Conservation (phyloP, 2,329 filamentous ascomycete genomes). For the Pseudogymnoascus sp. region DNA sequence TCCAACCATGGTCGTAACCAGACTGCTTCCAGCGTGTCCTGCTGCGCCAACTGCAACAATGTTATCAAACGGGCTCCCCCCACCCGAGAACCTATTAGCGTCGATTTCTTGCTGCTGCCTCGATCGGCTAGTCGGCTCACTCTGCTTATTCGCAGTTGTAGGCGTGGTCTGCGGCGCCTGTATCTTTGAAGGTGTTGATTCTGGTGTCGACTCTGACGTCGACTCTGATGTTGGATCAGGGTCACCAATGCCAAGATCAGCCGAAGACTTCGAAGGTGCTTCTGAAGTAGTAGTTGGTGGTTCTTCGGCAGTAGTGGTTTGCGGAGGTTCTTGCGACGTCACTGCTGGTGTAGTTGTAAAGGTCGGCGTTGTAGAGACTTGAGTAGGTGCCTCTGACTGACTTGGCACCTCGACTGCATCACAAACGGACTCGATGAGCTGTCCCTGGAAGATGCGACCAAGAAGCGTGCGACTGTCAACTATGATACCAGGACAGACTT, state of each 20-base stretch:
- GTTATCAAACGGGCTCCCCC: slow-evolving; percentile 11
- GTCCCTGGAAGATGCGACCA: slow-evolving; percentile 2
- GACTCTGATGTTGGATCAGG: neutral
- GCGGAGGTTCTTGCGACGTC: neutral
- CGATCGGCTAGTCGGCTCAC: neutral
- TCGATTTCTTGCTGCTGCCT: slow-evolving; percentile 4
- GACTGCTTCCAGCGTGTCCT: neutral
- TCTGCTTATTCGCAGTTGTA: neutral
- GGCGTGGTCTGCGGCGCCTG: neutral
- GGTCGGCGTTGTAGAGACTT: neutral
- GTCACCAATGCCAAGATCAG: neutral
- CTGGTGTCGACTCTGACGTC: neutral
- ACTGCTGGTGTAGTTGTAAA: neutral
- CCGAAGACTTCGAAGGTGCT: neutral
- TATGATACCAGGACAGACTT: neutral
- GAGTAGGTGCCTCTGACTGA: neutral
- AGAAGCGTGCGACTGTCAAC: slow-evolving; percentile 10
- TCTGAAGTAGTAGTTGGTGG: neutral
- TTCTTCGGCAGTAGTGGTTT: neutral
- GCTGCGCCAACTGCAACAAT: neutral
- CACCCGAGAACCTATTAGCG: slow-evolving; percentile 4
- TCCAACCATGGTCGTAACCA: neutral
- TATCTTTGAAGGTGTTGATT: neutral
- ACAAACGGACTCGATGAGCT: neutral
- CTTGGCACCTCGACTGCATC: neutral